These are phyloP conservation scores for Trichosporon inkin DNA, from an alignment of 1,284 basidiomycete species.

Conservation along the genomic window DNA sequence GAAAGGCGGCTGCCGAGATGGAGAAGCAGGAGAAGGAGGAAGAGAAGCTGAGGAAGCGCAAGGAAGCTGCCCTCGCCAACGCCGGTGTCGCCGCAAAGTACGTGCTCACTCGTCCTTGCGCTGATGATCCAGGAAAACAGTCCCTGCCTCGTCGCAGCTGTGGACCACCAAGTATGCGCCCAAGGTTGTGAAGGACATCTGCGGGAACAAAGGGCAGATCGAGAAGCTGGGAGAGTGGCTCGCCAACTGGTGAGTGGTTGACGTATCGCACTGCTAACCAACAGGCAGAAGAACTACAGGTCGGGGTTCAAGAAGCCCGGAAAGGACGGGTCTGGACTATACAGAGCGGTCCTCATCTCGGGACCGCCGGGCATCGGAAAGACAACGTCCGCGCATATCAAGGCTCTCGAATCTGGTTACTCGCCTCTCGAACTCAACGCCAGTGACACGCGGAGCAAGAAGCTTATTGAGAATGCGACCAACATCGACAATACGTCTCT, in stretches of 20 bases:
- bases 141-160: slow-evolving; percentile 58
- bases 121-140: slow-evolving; percentile 47
- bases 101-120: slow-evolving; percentile 7
- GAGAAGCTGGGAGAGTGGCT: slow-evolving; percentile 88
- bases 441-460: slow-evolving; percentile 92
- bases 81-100: slow-evolving; percentile 46
- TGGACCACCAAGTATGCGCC: slow-evolving; percentile 98
- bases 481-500: slow-evolving; percentile 83
- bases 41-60: slow-evolving; percentile 64
- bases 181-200: slow-evolving; percentile 78
- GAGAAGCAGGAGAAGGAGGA: slow-evolving; percentile 60
- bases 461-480: slow-evolving; percentile 86
- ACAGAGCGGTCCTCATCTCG: slow-evolving; percentile 80
- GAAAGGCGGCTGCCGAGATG: slow-evolving; percentile 66
- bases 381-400: slow-evolving; percentile 91
- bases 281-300: slow-evolving; percentile 68
- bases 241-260: slow-evolving; percentile 67
- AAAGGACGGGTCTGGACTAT: slow-evolving; percentile 80
- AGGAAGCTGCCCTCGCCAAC: slow-evolving; percentile 49
- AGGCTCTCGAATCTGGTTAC: slow-evolving; percentile 82
- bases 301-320: slow-evolving; percentile 88
- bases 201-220: slow-evolving; percentile 87
- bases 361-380: slow-evolving; percentile 97
- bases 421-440: slow-evolving; percentile 94
- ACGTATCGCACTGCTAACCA: background rate